phyloP scores from a whole-genome alignment of 2,329 filamentous ascomycete species.

The Hypomyces rosellus region DNA sequence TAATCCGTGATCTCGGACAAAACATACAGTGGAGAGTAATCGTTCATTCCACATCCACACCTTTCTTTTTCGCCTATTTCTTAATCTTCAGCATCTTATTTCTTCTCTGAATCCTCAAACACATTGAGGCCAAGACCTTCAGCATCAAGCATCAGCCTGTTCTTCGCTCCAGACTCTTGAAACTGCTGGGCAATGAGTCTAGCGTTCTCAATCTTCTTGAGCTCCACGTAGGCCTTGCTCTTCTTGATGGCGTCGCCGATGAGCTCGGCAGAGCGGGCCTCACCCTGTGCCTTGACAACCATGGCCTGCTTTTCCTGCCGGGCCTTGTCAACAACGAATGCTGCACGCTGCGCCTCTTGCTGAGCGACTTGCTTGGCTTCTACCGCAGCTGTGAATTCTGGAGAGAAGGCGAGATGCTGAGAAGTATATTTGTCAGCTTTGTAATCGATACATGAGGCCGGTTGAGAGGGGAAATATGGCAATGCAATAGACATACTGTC shows the following conservation, averaged over 20 bases:
- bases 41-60: constrained; percentile 13
- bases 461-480: background rate
- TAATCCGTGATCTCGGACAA: constrained; percentile 12
- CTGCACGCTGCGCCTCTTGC: constrained; percentile 94
- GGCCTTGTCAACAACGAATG: constrained; percentile 97
- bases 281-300: constrained; percentile 97
- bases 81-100: constrained; percentile 23
- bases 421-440: background rate
- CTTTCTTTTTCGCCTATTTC: constrained; percentile 8
- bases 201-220: constrained; percentile 97
- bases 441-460: too few species aligned
- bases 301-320: constrained; percentile 99
- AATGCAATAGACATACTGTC: constrained; percentile 55
- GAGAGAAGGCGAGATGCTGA: constrained; percentile 66
- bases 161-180: constrained; percentile 78
- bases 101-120: constrained; percentile 47
- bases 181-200: constrained; percentile 80
- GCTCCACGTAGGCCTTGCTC: constrained; percentile 90
- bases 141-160: constrained; percentile 89
- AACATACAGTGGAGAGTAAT: constrained; percentile 44
- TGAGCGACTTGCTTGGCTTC: constrained; percentile 70
- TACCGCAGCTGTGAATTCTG: constrained; percentile 66
- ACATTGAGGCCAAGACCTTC: constrained; percentile 91
- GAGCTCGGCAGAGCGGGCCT: constrained; percentile 93
- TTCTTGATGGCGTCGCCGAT: constrained; percentile 99